Conservation (phyloP, 768 basidiomycete genomes). For the Pleurotus platypus region DNA sequence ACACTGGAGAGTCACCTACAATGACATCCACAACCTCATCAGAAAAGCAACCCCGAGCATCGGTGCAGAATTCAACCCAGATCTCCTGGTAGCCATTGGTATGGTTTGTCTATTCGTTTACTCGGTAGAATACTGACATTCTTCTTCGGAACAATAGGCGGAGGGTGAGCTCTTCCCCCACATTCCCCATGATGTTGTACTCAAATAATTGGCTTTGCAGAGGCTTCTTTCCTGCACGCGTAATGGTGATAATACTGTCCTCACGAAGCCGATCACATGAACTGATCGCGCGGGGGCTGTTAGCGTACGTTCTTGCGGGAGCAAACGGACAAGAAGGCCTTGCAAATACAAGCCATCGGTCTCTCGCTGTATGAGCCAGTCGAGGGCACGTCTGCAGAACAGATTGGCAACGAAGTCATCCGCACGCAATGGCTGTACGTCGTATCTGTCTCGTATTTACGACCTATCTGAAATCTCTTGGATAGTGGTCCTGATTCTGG, state of each 20-base stretch:
- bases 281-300: conserved; percentile 6
- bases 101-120: conserved; percentile 1
- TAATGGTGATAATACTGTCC: conserved; percentile 52
- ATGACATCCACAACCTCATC: conserved; percentile 90
- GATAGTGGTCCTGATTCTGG: conserved; percentile 61
- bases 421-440: conserved; percentile 95
- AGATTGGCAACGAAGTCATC: conserved; percentile 81
- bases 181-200: not conserved
- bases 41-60: conserved; percentile 63
- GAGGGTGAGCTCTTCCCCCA: conserved; percentile 59
- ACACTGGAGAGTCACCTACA: conserved; percentile 79
- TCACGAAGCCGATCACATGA: conserved; percentile 1
- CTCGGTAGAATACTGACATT: not conserved
- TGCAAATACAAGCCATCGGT: conserved; percentile 95
- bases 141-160: conserved; percentile 42
- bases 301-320: conserved; percentile 85
- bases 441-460: not conserved
- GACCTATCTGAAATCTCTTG: conserved; percentile 1
- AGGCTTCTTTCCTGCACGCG: conserved; percentile 94
- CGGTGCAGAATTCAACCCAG: conserved; percentile 77
- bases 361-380: conserved; percentile 93
- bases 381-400: conserved; percentile 66
- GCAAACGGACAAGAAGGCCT: conserved; percentile 63
- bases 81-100: conserved; percentile 84
- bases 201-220: conserved; percentile 31